These are phyloP conservation scores for Exophiala bonariae DNA, from an alignment of 2,329 filamentous ascomycete species.

Conservation along the genomic window DNA sequence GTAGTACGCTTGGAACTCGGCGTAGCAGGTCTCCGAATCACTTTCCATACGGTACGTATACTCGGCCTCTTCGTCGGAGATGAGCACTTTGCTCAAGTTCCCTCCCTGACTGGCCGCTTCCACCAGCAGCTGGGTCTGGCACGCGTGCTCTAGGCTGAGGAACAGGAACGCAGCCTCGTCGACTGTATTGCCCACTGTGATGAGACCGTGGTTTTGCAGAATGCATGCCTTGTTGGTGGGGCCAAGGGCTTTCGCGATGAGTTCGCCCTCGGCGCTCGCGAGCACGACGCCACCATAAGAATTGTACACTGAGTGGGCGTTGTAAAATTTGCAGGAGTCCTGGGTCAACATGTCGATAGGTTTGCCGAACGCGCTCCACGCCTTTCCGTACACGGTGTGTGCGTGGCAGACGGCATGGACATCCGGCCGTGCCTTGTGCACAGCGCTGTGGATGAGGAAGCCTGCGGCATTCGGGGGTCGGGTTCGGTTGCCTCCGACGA, in stretches of 20 bases:
- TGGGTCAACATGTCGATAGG: conserved; percentile 68
- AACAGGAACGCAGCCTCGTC: conserved; percentile 74
- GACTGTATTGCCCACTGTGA: conserved; percentile 70
- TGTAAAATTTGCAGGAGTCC: conserved; percentile 36
- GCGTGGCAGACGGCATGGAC: conserved; percentile 69
- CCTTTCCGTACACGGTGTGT: conserved; percentile 66
- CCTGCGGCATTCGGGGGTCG: conserved; percentile 67
- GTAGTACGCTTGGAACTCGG: conserved; percentile 32
- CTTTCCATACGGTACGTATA: conserved; percentile 30
- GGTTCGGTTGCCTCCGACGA: conserved; percentile 63
- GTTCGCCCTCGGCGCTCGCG: conserved; percentile 62
- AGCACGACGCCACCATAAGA: conserved; percentile 66
- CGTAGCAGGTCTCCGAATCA: conserved; percentile 29
- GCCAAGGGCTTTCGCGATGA: conserved; percentile 65
- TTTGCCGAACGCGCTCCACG: conserved; percentile 65
- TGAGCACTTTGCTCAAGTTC: conserved; percentile 52
- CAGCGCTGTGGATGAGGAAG: conserved; percentile 68
- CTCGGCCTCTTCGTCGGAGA: conserved; percentile 45
- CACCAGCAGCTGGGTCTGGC: conserved; percentile 65
- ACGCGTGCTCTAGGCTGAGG: conserved; percentile 67
- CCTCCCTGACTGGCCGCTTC: conserved; percentile 60
- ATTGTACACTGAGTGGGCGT: conserved; percentile 64
- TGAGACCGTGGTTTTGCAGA: conserved; percentile 69
- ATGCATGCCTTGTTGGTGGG: conserved; percentile 60
- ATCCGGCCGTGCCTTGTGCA: conserved; percentile 66